Base-by-base conservation (phyloP, 2,329 filamentous ascomycete species). In the Aspergillus sergii region DNA sequence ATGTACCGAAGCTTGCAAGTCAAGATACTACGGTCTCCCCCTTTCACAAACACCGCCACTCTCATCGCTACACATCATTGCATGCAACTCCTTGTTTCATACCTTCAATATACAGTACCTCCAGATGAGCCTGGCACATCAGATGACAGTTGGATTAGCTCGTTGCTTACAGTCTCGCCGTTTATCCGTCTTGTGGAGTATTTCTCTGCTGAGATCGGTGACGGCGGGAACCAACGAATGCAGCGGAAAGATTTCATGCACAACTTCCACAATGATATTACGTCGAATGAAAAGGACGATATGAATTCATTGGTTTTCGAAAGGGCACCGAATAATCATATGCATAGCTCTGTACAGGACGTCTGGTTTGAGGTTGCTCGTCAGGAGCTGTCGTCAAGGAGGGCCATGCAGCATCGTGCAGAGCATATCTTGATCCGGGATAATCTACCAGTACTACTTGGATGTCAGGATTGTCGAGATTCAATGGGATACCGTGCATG, bases 231-330 rank as follows among this genome's bases (percentile, higher is more conserved):
- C 59, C 78, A 78, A 62, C 74, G 78, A 26, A 67, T 73, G 62
- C 76, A 80, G 63, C 75, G 78, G 30, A 80, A 75, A 65, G 75
- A 78, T 36, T 81, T 81, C 62, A 81, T 80, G 78, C 71, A 73
- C 53, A 80, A 79, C 53, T 80, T 80, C 60, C 72, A 79, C 57
- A 68, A 72, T n/a, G 78, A 80, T 61, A 76, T 76, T 66, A 76
- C 68, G 48, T 64, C 65, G 34, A 72, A 77, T 61, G 73, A 75
- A 64, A 78, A 76, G 58, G 77, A 79, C 60, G 74, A 75, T 50
- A 75, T 77, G 69, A 74, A 76, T 45, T 73, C 73, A 19, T 69
- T 73, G 59, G 71, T 80, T n/a, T 80, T 78, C 67, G 73, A 73
- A 41, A 66, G 63, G 21, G 63, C 72, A 9, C 65, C 75, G 21